A percentile compares a stretch with the other conserved stretches of the same genome.
These are phyloP conservation scores for Lipomyces yamadae DNA, from an alignment of 805 yeast genomes.

Conservation along the genomic window DNA sequence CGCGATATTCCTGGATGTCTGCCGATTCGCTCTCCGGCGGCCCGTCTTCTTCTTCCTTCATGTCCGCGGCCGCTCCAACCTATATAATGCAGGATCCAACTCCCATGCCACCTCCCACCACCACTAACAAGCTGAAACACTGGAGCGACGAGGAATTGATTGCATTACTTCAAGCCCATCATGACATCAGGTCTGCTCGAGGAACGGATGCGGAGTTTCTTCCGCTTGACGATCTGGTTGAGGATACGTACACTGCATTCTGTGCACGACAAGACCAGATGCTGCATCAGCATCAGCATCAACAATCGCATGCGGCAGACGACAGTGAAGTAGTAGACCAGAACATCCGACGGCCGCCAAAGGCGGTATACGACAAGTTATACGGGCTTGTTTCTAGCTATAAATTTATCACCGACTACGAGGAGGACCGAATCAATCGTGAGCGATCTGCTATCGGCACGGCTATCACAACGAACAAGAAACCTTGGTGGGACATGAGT, in stretches of 20 bases:
- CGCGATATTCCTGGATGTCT: conserved; percentile 34
- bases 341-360: conserved; percentile 27
- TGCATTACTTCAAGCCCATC: conserved; percentile 33
- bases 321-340: conserved; percentile 18
- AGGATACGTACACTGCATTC: conserved; percentile 32
- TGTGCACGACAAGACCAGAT: conserved; percentile 29
- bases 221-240: conserved; percentile 32
- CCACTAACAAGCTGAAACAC: conserved; percentile 27
- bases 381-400: conserved; percentile 31
- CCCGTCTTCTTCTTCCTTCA: conserved; percentile 17
- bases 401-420: conserved; percentile 36
- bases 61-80: conserved; percentile 16
- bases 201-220: conserved; percentile 32
- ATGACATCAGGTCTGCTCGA: conserved; percentile 30
- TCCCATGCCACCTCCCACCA: conserved; percentile 13
- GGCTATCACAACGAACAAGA: conserved; percentile 17
- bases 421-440: conserved; percentile 28
- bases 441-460: conserved; percentile 26
- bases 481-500: conserved; percentile 36
- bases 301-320: conserved; percentile 7
- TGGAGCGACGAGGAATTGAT: conserved; percentile 35
- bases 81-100: conserved; percentile 8
- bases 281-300: conserved; percentile 21
- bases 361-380: conserved; percentile 34
- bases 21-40: conserved; percentile 21